Conservation (phyloP, 2,329 filamentous ascomycete genomes). For the Teratosphaeria epicoccoides region DNA sequence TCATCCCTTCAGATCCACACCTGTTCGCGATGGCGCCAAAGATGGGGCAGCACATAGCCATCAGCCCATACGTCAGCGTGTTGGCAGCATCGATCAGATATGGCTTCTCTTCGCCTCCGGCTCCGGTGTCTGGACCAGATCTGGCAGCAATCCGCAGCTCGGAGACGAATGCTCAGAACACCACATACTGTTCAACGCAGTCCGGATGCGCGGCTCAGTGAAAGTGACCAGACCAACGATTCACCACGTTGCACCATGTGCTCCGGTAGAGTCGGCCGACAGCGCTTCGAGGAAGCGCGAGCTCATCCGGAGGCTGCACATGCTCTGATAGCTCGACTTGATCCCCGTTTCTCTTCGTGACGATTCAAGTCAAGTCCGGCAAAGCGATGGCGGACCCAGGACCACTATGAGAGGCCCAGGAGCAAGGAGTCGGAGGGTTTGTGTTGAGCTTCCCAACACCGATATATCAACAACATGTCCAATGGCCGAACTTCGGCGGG, state of each 20-base stretch:
- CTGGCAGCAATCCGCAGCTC: not conserved
- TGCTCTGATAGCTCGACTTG: not conserved
- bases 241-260: not conserved
- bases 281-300: not conserved
- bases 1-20: too few relatives aligned
- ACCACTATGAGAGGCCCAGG: not conserved
- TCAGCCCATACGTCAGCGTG: slow-evolving; percentile 59
- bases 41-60: slow-evolving; percentile 61
- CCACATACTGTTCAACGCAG: not conserved
- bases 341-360: not conserved
- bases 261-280: not conserved
- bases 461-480: not conserved
- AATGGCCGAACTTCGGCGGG: not conserved
- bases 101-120: slow-evolving; percentile 54
- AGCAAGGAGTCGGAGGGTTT: not conserved
- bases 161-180: not conserved
- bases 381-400: not conserved
- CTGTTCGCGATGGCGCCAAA: slow-evolving; percentile 52
- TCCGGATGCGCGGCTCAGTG: not conserved
- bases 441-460: not conserved
- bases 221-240: not conserved
- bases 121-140: slow-evolving; percentile 36
- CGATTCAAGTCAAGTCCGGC: not conserved
- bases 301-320: not conserved
- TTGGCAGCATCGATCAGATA: slow-evolving; percentile 62